phyloP scores from a whole-genome alignment of 2,329 filamentous ascomycete genomes.

The Cryphonectria carpinicola region DNA sequence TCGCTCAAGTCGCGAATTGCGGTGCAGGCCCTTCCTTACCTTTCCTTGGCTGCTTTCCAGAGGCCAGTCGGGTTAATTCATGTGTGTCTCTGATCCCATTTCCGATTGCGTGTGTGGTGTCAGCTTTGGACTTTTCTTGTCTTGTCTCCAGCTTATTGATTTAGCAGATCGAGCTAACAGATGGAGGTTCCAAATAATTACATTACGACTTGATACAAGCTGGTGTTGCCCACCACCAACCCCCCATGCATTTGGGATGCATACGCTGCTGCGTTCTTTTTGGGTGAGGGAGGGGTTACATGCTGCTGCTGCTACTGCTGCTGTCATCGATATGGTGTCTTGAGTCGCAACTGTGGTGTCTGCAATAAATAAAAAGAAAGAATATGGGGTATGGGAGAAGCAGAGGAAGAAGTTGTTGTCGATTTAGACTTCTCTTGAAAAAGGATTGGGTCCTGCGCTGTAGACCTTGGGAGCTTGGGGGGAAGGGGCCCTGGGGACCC shows the following conservation, averaged over 20 bases:
- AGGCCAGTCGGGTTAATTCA: constrained; percentile 12
- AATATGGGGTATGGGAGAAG: too few species aligned
- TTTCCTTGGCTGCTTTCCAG: neutral
- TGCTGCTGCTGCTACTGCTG: neutral
- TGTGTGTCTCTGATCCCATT: constrained; percentile 2
- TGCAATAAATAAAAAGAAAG: too few species aligned
- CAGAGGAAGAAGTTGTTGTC: too few species aligned
- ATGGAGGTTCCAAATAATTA: neutral
- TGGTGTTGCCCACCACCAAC: neutral
- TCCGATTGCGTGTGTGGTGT: constrained; percentile 19
- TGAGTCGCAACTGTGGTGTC: neutral
- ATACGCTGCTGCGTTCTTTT: neutral
- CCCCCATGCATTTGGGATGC: neutral
- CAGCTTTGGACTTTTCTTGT: neutral
- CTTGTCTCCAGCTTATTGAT: constrained; percentile 12
- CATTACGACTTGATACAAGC: neutral
- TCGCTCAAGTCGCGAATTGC: too few species aligned
- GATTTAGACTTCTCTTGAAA: too few species aligned
- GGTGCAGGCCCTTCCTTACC: neutral
- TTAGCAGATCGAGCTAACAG: neutral
- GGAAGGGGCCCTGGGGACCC: too few species aligned
- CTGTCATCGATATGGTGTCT: neutral
- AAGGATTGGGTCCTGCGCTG: too few species aligned
- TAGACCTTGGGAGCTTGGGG: too few species aligned
- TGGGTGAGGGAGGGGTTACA: neutral